Conservation (phyloP, 192 early-diverging fungal species). For the Neocallimastix lanati region DNA sequence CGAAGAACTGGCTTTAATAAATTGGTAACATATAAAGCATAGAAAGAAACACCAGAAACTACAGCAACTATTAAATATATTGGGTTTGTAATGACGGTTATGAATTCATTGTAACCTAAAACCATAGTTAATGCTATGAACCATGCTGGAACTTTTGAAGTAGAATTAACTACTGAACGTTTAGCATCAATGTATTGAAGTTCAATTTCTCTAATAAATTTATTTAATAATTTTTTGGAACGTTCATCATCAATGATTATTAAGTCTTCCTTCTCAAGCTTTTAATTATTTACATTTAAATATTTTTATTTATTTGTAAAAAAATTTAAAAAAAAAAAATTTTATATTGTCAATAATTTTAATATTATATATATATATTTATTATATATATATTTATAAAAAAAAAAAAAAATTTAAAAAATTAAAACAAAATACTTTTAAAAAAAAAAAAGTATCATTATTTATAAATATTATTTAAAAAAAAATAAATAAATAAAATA, state of each 20-base stretch:
- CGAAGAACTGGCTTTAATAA: not conserved
- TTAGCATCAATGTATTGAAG: conserved; percentile 89
- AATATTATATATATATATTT: too few species aligned
- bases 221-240: conserved; percentile 32
- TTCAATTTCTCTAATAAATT: conserved; percentile 81
- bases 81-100: conserved; percentile 67
- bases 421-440: too few species aligned
- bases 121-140: conserved; percentile 54
- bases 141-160: conserved; percentile 73
- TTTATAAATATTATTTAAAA: too few species aligned
- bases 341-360: too few species aligned
- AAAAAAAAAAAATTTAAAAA: too few species aligned
- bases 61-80: conserved; percentile 52
- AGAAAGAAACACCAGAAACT: conserved; percentile 32
- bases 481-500: too few species aligned
- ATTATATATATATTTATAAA: too few species aligned
- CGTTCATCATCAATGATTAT: conserved; percentile 2
- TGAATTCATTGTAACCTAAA: conserved; percentile 92
- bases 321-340: too few species aligned
- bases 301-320: too few species aligned
- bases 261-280: not conserved
- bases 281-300: too few species aligned
- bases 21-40: conserved; percentile 27
- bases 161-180: conserved; percentile 73
- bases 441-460: too few species aligned